A percentile compares a stretch with the other conserved stretches of the same genome.
These are phyloP conservation scores for Cystofilobasidium ferigula DNA, from an alignment of 768 basidiomycete genomes.

Conservation along the genomic window DNA sequence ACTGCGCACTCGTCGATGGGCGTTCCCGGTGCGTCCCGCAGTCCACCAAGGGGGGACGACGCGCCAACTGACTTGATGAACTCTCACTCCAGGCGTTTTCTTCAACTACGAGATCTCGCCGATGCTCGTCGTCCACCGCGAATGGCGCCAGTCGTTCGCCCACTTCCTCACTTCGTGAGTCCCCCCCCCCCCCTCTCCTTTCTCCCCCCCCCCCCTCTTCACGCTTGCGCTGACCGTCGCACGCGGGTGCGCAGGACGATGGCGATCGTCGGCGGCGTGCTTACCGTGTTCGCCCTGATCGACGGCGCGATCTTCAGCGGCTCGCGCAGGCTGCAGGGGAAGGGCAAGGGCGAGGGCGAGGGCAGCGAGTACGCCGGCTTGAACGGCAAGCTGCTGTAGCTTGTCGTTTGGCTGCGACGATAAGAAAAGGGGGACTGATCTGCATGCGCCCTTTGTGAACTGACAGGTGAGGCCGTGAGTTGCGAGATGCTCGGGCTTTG, in stretches of 20 bases:
- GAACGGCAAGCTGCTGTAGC: slow-evolving; percentile 29
- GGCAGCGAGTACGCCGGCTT: slow-evolving; percentile 2
- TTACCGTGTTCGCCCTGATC: slow-evolving; percentile 81
- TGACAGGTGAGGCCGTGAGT: too few species aligned
- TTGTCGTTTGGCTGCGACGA: too few species aligned
- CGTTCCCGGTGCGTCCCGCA: slow-evolving; percentile 47
- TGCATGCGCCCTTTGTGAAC: too few species aligned
- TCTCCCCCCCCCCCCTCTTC: neutral
- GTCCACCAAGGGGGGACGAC: too few species aligned
- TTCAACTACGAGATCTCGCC: slow-evolving; percentile 42
- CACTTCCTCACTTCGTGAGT: slow-evolving; percentile 95
- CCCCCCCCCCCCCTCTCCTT: neutral
- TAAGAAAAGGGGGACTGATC: too few species aligned
- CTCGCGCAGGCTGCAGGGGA: slow-evolving; percentile 59
- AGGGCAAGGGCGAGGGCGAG: slow-evolving; percentile 24
- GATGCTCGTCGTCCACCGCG: slow-evolving; percentile 81
- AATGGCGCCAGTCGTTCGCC: slow-evolving; percentile 86
- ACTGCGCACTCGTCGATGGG: slow-evolving; percentile 64
- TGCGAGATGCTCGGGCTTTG: too few species aligned
- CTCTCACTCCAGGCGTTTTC: slow-evolving; percentile 27
- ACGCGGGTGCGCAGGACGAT: slow-evolving; percentile 59
- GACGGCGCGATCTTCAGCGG: slow-evolving; percentile 82
- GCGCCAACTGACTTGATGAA: neutral
- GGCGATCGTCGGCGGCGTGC: slow-evolving; percentile 92
- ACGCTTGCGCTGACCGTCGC: neutral